Conservation (phyloP, 2,329 filamentous ascomycete genomes). For the Colletotrichum sp. region DNA sequence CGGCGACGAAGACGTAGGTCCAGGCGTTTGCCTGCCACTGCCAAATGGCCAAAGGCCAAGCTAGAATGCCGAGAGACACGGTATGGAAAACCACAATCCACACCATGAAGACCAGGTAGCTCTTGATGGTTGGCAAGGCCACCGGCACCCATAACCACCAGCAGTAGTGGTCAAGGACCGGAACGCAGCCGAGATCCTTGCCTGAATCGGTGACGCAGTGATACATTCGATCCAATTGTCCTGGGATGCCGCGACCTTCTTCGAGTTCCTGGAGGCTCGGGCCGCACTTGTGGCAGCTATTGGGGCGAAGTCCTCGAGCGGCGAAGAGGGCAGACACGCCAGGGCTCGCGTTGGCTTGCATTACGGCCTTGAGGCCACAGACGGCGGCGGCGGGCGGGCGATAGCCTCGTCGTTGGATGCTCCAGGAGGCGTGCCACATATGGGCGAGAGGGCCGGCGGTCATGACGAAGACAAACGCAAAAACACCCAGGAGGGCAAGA, state of each 20-base stretch:
- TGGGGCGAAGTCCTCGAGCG: too few relatives aligned
- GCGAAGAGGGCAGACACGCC: background rate
- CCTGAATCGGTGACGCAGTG: accelerated
- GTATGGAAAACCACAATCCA: background rate
- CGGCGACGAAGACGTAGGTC: background rate
- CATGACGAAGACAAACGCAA: background rate
- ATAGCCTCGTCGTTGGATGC: background rate
- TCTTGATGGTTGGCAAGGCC: background rate
- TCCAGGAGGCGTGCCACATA: background rate
- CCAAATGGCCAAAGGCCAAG: background rate
- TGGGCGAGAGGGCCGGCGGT: background rate
- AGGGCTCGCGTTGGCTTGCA: background rate
- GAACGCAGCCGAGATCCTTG: background rate
- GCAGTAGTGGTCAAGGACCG: background rate
- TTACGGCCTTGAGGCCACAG: background rate
- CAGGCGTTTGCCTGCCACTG: background rate
- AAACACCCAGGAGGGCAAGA: background rate
- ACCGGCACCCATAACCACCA: background rate
- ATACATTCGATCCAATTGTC: background rate
- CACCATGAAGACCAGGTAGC: background rate
- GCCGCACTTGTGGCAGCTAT: too few relatives aligned
- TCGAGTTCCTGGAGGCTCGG: too few relatives aligned
- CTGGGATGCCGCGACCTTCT: too few relatives aligned
- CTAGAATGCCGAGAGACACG: background rate
- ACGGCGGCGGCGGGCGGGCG: background rate